Conservation (phyloP, 2,329 filamentous ascomycete genomes). For the Colletotrichum abscissum region DNA sequence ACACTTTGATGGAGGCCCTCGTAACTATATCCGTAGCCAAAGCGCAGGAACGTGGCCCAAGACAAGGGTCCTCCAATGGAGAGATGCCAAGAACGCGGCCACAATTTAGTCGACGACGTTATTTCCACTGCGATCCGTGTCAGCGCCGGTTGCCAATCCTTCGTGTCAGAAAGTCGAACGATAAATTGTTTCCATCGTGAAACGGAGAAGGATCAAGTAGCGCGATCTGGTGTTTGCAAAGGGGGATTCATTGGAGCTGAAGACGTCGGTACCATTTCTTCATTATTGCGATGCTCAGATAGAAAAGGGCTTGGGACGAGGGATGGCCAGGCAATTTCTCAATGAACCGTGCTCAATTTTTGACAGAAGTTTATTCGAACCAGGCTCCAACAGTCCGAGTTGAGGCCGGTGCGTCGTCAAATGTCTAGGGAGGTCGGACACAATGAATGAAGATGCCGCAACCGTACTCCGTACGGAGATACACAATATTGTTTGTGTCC, state of each 20-base stretch:
- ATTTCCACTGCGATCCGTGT: conserved; percentile 19
- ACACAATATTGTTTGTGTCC: background rate
- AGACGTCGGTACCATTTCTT: background rate
- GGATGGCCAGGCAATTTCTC: background rate
- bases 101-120: conserved; percentile 6
- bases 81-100: conserved; percentile 17
- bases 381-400: background rate
- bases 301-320: background rate
- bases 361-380: conserved; percentile 2
- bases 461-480: background rate
- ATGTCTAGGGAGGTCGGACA: background rate
- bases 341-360: background rate
- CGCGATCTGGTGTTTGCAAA: background rate
- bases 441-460: background rate
- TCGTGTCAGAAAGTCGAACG: background rate
- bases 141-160: background rate
- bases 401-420: background rate
- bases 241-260: background rate
- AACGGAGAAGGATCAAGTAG: background rate
- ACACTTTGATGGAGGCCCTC: background rate
- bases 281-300: background rate
- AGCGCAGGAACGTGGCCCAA: conserved; percentile 4
- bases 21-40: background rate
- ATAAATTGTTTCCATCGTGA: background rate
- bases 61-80: conserved; percentile 15